phyloP scores from a whole-genome alignment of 2,329 filamentous ascomycete genomes.

The Alternaria arborescens region DNA sequence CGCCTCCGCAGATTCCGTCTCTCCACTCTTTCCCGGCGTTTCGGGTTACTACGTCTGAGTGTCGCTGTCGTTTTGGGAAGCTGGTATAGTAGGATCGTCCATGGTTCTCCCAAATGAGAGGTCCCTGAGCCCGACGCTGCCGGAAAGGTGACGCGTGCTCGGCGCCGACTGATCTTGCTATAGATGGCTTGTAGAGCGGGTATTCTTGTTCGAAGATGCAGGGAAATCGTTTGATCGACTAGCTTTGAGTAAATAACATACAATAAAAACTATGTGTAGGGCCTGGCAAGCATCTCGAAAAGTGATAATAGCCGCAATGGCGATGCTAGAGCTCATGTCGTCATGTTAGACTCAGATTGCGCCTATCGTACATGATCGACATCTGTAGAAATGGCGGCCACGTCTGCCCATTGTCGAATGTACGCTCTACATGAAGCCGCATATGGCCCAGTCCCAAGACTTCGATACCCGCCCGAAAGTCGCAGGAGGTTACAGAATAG shows the following conservation, averaged over 20 bases:
- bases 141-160: conserved; percentile 2
- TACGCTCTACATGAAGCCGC: no score
- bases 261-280: no score
- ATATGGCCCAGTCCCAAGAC: no score
- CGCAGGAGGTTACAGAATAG: no score
- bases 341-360: no score
- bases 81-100: not conserved
- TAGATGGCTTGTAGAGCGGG: not conserved
- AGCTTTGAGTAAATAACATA: not conserved
- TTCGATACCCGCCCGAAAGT: no score
- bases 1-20: conserved; percentile 8
- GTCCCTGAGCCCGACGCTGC: not conserved
- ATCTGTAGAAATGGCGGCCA: no score
- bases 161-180: not conserved
- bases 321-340: no score
- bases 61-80: not conserved
- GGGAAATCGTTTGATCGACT: not conserved
- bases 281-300: no score
- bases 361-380: no score
- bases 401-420: no score
- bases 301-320: no score
- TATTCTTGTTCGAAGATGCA: not conserved
- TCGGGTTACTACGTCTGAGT: not conserved
- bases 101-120: not conserved
- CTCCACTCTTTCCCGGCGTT: conserved; percentile 5